These are phyloP conservation scores for Paraphoma chrysanthemicola DNA, from an alignment of 2,329 filamentous ascomycete species.

Conservation along the genomic window DNA sequence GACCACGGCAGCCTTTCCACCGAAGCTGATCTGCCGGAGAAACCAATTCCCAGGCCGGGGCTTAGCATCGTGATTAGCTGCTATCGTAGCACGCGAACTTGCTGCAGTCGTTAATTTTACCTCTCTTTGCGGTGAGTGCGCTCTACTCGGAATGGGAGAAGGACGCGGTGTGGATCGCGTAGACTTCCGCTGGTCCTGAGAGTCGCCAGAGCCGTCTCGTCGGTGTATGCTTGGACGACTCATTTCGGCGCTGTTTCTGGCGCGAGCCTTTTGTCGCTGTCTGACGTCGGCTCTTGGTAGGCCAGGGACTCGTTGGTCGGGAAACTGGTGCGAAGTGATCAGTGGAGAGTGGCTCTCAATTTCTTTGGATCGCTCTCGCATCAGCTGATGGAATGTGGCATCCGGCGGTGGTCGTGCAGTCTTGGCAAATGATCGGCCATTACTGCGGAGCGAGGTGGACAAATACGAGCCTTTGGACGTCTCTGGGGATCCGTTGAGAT, in stretches of 20 bases:
- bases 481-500: slow-evolving; percentile 21
- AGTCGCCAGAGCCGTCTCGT: slow-evolving; percentile 35
- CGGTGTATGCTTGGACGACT: slow-evolving; percentile 26
- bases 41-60: slow-evolving; percentile 43
- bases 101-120: slow-evolving; percentile 21
- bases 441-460: slow-evolving; percentile 42
- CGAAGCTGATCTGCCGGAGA: slow-evolving; percentile 49
- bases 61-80: slow-evolving; percentile 20
- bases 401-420: slow-evolving; percentile 32
- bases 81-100: slow-evolving; percentile 1
- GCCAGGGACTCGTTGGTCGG: slow-evolving; percentile 18
- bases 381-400: slow-evolving; percentile 30
- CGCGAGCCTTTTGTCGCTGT: slow-evolving; percentile 33
- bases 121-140: slow-evolving; percentile 36
- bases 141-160: slow-evolving; percentile 38
- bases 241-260: slow-evolving; percentile 11
- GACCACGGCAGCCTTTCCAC: slow-evolving; percentile 35
- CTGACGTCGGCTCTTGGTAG: slow-evolving; percentile 40
- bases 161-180: slow-evolving; percentile 29
- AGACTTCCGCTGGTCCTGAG: slow-evolving; percentile 21
- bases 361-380: slow-evolving; percentile 26
- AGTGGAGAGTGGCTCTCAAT: slow-evolving; percentile 29
- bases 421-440: slow-evolving; percentile 25
- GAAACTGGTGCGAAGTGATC: slow-evolving; percentile 14
- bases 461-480: slow-evolving; percentile 28